phyloP scores from a whole-genome alignment of 164 flowering plant genomes.

The Vitis amurensis region DNA sequence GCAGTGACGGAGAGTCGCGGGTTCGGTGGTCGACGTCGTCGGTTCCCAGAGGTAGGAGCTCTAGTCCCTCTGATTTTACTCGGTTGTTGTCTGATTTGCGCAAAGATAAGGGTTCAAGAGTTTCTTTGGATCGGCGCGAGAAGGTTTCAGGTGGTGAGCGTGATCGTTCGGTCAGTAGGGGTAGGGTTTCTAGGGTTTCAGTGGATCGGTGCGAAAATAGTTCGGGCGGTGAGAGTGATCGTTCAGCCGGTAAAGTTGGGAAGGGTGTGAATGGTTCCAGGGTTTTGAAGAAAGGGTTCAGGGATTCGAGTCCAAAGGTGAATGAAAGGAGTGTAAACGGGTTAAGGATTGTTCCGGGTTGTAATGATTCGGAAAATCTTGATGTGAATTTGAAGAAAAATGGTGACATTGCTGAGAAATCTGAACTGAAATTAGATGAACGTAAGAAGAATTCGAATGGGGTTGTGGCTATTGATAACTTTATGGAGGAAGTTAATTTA shows the following conservation, averaged over 20 bases:
- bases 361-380: conserved; percentile 11
- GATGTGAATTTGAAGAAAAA: conserved; percentile 12
- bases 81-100: conserved; percentile 48
- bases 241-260: background rate
- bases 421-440: conserved; percentile 1
- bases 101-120: conserved; percentile 35
- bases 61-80: conserved; percentile 69
- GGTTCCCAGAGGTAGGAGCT: conserved; percentile 77
- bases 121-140: conserved; percentile 19
- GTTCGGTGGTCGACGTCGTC: conserved; percentile 61
- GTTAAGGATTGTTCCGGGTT: conserved; percentile 19
- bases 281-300: conserved; percentile 23
- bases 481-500: conserved; percentile 12
- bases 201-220: background rate
- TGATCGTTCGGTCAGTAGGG: conserved; percentile 6
- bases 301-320: conserved; percentile 13
- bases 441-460: conserved; percentile 3
- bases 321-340: conserved; percentile 15
- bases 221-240: conserved; percentile 9
- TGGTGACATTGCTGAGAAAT: background rate
- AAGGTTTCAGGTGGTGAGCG: conserved; percentile 17
- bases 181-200: conserved; percentile 14
- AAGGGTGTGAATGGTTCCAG: conserved; percentile 13
- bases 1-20: conserved; percentile 20
- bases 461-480: conserved; percentile 5